phyloP scores from a whole-genome alignment of 2,329 filamentous ascomycete genomes.

The Colletotrichum sansevieriae region DNA sequence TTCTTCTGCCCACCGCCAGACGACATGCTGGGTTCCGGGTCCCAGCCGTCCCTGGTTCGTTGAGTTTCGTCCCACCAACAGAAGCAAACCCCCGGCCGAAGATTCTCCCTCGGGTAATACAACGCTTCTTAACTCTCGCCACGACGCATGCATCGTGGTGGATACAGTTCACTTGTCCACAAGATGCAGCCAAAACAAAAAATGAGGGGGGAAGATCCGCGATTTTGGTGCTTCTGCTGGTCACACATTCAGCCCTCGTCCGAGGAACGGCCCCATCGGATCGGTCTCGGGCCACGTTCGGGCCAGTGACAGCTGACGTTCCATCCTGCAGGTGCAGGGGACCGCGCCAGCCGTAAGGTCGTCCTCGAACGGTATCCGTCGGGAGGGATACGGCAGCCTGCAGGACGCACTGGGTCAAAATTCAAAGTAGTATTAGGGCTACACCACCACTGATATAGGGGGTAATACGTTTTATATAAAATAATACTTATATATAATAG shows the following conservation, averaged over 20 bases:
- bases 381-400: no score
- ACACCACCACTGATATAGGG: no score
- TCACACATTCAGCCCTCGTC: conserved; percentile 30
- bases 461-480: no score
- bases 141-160: not conserved
- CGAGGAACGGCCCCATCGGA: conserved; percentile 34
- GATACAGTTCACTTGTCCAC: conserved; percentile 14
- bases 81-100: conserved; percentile 4
- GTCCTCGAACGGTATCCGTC: conserved; percentile 32
- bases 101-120: not conserved
- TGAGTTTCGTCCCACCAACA: conserved; percentile 2
- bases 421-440: no score
- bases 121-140: no score
- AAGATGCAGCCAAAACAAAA: not conserved
- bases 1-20: conserved; percentile 11
- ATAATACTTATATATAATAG: no score
- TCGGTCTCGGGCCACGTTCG: conserved; percentile 36
- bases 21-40: conserved; percentile 16
- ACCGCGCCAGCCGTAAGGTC: conserved; percentile 24
- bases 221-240: conserved; percentile 25
- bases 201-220: not conserved
- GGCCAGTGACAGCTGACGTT: conserved; percentile 35
- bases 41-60: conserved; percentile 17
- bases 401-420: no score
- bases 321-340: conserved; percentile 38